Evolutionary conservation across 768 basidiomycete genomes (phyloP), one percentile per base, ranked within the genome.

Genomic region (Auricularia sp.): DNA sequence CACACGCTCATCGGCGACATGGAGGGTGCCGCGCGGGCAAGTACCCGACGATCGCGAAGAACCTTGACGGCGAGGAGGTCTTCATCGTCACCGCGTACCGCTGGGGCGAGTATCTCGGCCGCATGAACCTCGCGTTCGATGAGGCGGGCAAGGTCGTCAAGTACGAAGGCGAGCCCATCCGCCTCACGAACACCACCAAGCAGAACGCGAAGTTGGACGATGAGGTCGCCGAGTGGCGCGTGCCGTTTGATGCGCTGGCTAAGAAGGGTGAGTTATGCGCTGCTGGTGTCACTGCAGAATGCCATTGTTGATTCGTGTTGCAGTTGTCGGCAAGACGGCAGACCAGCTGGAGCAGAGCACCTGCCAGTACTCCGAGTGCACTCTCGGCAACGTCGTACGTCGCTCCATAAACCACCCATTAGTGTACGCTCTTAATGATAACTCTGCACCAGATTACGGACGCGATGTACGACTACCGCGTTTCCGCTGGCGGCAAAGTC

Each of bases 61-160:
- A 81, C 68, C 69, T 74, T 21, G 75, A 77, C 60, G 78, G 79
- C 8, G 79, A 81, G 21, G 79, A 79, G 56, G 79, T 81, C 18
- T 78, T 77, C 65, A 74, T 81, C n/a, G 77, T 81, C 62, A 80
- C 79, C 0, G 74, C 78, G 62, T 80, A 74, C 66, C 74, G 77
- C 60, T 81, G 79, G 77, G 80, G 78, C 47, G 77, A 81, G 66
- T 78, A 79, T 67, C 71, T 81, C 43, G 79, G 80, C 11, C 72
- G 75, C 60, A 79, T 81, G 65, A 76, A 80, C 65, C 72, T 80
- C 66, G 74, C 76, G 51, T 81, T 74, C 67, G 78, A 79, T 64
- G 39, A 42, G 5, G 60, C 63, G 1, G 80, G 80, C n/a, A 76
- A 74, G 61, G 73, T 81, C 64, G 73, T 77, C 54, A 69, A 73